Base-by-base conservation (phyloP, 768 basidiomycete species). In the Hortiboletus campestris region DNA sequence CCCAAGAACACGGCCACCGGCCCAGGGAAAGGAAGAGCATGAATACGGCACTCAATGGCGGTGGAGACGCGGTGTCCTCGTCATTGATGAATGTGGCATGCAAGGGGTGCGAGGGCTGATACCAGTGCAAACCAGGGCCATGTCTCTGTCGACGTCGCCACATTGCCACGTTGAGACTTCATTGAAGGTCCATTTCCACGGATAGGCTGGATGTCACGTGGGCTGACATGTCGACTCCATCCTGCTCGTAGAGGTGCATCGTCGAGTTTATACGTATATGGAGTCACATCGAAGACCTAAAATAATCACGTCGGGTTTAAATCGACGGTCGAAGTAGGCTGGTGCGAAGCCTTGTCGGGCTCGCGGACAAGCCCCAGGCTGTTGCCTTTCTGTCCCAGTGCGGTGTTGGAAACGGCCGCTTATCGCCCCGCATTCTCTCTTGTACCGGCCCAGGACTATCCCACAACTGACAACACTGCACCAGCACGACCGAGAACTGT, bases 371-470 rank as follows among this genome's bases (percentile, higher is more conserved):
- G 59, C 48, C 6, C 49, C 25, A 25, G 25, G 25, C 51, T 47
- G 49, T 28, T 35, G 38, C 39, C 28, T 28, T 53, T 50, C 51
- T 16, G 19, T 28, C 22, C 49, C 11, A 34, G 55, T 59, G 64
- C 63, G 44, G 64, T 63, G 61, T 46, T 53, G 50, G 22, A 12
- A 62, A 39, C 44, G 20, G 57, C 52, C 41, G 22, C 44, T 55
- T 56, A 50, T 56, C 20, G 47, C 48, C 44, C 50, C 46, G 20
- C 41, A n/a, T 22, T 32, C 42, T 41, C 38, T 51, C 35, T 54
- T 44, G 46, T 51, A 47, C 53, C 10, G 13, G 42, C 39, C 41
- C 41, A 44, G 50, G 46, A 35, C 40, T 29, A n/a, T 38, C 49
- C 46, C 29, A 50, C 52, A 35, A 41, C 42, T 36, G 49, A 16